Percentiles rank a stretch among this genome's conserved stretches.
These are phyloP conservation scores for Guillardia theta DNA, from an alignment of 78 protist genomes.

Conservation along the genomic window DNA sequence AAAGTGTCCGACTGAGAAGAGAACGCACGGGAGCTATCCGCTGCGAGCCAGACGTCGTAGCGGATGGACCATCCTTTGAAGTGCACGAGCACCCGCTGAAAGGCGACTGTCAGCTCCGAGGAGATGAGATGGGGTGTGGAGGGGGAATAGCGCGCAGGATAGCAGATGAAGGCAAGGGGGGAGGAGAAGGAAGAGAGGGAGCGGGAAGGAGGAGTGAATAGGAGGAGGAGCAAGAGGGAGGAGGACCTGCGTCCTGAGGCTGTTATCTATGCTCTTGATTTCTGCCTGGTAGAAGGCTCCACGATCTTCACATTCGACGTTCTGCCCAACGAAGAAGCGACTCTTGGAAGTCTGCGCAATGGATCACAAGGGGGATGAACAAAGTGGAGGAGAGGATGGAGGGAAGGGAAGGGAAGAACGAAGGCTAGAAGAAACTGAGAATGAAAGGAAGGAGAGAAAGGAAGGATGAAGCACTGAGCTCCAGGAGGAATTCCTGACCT, in stretches of 20 bases:
- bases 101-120: background rate
- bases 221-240: too few species aligned
- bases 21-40: background rate
- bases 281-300: too few species aligned
- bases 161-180: background rate
- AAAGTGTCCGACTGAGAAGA: background rate
- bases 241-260: too few species aligned
- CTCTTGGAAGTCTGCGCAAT: background rate
- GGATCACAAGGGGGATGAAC: background rate
- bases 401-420: background rate
- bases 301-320: background rate
- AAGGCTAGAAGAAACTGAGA: background rate
- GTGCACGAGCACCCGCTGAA: background rate
- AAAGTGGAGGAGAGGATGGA: background rate
- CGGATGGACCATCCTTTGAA: background rate
- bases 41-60: background rate
- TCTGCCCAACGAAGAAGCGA: background rate
- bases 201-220: background rate
- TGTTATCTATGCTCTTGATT: too few species aligned
- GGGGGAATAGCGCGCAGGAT: background rate
- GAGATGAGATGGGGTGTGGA: background rate
- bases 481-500: background rate
- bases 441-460: background rate
- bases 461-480: background rate
- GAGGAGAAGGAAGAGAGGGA: background rate